Conservation (phyloP, 495 filamentous ascomycete species). For the Halenospora varia region DNA sequence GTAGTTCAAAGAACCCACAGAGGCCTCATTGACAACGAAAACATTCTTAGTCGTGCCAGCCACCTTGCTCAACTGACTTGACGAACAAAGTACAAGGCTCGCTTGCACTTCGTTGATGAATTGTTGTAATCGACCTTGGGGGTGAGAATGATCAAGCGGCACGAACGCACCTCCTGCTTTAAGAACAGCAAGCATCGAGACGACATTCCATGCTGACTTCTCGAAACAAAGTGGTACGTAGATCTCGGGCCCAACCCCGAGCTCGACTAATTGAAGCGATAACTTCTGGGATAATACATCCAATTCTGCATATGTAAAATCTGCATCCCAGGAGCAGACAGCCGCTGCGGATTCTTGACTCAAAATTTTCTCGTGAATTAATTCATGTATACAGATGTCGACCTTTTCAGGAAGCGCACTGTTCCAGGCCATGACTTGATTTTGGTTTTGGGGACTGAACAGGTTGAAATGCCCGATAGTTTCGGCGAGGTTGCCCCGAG, state of each 20-base stretch:
- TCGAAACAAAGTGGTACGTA: conserved; percentile 31
- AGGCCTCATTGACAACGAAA: background rate
- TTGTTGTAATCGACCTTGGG: conserved; percentile 3
- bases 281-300: conserved; percentile 5
- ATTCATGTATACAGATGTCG: conserved; percentile 40
- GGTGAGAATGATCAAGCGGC: conserved; percentile 47
- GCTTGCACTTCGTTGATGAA: background rate
- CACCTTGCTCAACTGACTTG: background rate
- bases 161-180: conserved; percentile 43
- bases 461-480: background rate
- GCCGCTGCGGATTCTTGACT: background rate
- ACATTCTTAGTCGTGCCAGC: background rate
- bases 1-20: background rate
- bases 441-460: background rate
- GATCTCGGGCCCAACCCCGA: conserved; percentile 9
- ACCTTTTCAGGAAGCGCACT: conserved; percentile 19
- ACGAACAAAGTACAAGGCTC: background rate
- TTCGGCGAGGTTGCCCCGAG: background rate
- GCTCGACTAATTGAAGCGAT: background rate
- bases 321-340: conserved; percentile 33
- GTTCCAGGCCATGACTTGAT: conserved; percentile 24
- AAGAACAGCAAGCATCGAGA: conserved; percentile 38
- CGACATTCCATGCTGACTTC: conserved; percentile 40
- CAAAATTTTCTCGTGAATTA: conserved; percentile 38
- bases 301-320: conserved; percentile 28